Percentiles rank a stretch among this genome's conserved stretches.
These are phyloP conservation scores for Penicillium sp. DNA, from an alignment of 2,329 filamentous ascomycete species.

Conservation along the genomic window DNA sequence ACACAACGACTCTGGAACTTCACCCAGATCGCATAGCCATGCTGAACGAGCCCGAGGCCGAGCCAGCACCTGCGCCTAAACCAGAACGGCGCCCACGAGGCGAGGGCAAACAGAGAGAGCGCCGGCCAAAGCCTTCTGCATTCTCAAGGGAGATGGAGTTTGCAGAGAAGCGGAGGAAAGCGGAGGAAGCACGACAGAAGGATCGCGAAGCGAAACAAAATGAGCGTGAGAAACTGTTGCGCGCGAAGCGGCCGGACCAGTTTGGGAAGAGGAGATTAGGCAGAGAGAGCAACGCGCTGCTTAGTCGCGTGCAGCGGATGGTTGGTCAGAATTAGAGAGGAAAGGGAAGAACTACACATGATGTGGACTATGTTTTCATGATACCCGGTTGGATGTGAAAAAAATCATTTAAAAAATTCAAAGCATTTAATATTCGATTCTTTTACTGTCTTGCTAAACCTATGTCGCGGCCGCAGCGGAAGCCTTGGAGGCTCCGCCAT, in stretches of 20 bases:
- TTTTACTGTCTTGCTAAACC: constrained; percentile 7
- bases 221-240: constrained; percentile 64
- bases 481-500: constrained; percentile 22
- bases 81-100: constrained; percentile 23
- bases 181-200: constrained; percentile 62
- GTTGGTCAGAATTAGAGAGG: constrained; percentile 47
- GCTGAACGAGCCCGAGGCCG: constrained; percentile 48
- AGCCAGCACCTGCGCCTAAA: constrained; percentile 19
- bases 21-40: constrained; percentile 62
- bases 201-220: constrained; percentile 69
- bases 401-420: not conserved
- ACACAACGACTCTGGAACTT: constrained; percentile 49
- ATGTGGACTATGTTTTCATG: constrained; percentile 18
- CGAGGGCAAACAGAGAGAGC: constrained; percentile 29
- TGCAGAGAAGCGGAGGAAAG: constrained; percentile 57
- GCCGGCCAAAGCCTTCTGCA: constrained; percentile 43
- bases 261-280: constrained; percentile 77
- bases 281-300: constrained; percentile 71
- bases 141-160: constrained; percentile 70
- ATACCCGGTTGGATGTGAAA: constrained; percentile 22
- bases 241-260: constrained; percentile 58
- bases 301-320: constrained; percentile 75
- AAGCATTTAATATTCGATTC: constrained; percentile 9
- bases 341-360: not conserved
- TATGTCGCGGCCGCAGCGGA: constrained; percentile 14